Evolutionary conservation across 495 filamentous ascomycete species (phyloP).

Genomic region (Neurospora sp.): DNA sequence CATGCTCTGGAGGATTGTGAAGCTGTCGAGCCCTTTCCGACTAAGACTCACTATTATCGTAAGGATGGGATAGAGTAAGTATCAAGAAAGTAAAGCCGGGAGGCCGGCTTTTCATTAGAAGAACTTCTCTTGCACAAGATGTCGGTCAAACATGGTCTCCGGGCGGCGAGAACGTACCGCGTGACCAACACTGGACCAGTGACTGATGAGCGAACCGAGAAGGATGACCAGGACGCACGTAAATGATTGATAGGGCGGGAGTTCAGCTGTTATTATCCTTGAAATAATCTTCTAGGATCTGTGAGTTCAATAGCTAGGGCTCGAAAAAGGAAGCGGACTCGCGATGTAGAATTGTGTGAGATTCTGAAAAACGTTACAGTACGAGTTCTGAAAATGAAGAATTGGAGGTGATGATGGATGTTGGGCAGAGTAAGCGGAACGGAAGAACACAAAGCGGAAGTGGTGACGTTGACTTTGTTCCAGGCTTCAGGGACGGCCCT

Average conservation of each 20-base stretch:
- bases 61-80: not conserved
- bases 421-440: not conserved
- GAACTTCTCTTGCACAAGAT: not conserved
- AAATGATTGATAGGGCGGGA: not conserved
- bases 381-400: not conserved
- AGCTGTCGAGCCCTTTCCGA: not conserved
- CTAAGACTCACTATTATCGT: not conserved
- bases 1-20: not conserved
- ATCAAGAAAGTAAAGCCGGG: not conserved
- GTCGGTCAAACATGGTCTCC: not conserved
- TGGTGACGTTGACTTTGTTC: not conserved
- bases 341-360: not conserved
- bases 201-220: not conserved
- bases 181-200: slow-evolving; percentile 7
- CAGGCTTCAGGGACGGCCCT: not conserved
- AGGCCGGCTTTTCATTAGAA: not conserved
- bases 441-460: not conserved
- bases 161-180: slow-evolving; percentile 6
- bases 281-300: not conserved
- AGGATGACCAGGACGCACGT: not conserved
- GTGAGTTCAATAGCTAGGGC: not conserved
- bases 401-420: not conserved
- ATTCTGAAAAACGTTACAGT: not conserved
- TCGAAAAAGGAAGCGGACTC: not conserved
- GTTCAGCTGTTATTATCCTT: not conserved